These are phyloP conservation scores for Blastomyces emzantsi DNA, from an alignment of 2,329 filamentous ascomycete genomes.

Conservation along the genomic window DNA sequence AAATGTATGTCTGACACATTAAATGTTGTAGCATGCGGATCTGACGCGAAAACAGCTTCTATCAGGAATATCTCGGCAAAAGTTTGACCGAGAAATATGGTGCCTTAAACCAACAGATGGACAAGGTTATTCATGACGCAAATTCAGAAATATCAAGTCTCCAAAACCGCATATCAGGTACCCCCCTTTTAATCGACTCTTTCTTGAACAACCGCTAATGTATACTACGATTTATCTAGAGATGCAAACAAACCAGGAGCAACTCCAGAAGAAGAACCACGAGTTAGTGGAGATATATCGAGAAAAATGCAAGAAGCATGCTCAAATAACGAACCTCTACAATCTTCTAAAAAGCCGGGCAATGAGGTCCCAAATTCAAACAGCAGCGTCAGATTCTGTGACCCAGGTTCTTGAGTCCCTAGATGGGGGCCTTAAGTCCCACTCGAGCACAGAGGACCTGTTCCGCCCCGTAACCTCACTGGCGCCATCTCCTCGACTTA, in stretches of 20 bases:
- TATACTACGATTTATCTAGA: constrained; percentile 26
- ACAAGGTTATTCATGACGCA: constrained; percentile 65
- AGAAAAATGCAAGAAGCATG: constrained; percentile 61
- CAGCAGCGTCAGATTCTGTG: constrained; percentile 46
- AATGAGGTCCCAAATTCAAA: constrained; percentile 46
- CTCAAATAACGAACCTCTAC: constrained; percentile 57
- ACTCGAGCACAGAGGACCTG: constrained; percentile 12
- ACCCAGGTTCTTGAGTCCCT: constrained; percentile 39
- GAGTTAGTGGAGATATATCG: constrained; percentile 58
- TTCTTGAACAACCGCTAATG: not conserved
- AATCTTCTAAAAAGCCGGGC: constrained; percentile 48
- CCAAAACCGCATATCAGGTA: constrained; percentile 56
- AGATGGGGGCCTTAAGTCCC: constrained; percentile 16
- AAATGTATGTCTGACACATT: constrained; percentile 53
- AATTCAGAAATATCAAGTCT: constrained; percentile 61
- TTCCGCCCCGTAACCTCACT: constrained; percentile 17
- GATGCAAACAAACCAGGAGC: constrained; percentile 54
- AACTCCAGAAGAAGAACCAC: constrained; percentile 60
- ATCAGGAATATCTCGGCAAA: constrained; percentile 66
- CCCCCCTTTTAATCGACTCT: not conserved
- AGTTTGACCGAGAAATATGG: constrained; percentile 64
- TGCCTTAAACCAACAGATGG: constrained; percentile 55
- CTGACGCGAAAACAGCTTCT: constrained; percentile 46
- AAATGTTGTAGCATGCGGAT: not conserved
- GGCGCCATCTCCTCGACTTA: constrained; percentile 20